Evolutionary conservation across 768 basidiomycete species (phyloP).

Genomic region (Aureoboletus auriporus): DNA sequence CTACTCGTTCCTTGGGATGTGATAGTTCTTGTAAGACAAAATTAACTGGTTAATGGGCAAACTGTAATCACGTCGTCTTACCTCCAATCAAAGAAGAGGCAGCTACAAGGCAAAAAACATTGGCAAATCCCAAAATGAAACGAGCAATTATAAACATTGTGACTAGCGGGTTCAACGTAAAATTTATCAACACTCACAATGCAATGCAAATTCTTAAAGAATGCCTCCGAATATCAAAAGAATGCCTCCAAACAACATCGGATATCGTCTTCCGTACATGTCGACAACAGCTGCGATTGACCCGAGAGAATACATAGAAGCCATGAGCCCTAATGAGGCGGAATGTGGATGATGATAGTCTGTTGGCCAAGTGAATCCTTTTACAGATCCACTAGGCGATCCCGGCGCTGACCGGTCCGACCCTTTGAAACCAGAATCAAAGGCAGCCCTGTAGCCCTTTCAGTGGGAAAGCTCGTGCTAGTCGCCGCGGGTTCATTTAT

Average conservation of each 20-base stretch:
- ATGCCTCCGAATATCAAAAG: slow-evolving; percentile 5
- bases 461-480: too few species aligned
- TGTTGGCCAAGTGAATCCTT: slow-evolving; percentile 14
- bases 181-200: slow-evolving; percentile 3
- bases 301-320: slow-evolving; percentile 56
- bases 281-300: slow-evolving; percentile 41
- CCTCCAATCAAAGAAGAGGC: slow-evolving; percentile 6
- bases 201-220: slow-evolving; percentile 9
- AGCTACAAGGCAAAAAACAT: slow-evolving; percentile 1
- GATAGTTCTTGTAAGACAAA: neutral
- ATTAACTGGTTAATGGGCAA: neutral
- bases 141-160: neutral
- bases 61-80: neutral
- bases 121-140: neutral
- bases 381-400: neutral
- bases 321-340: slow-evolving; percentile 43
- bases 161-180: neutral
- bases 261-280: slow-evolving; percentile 5
- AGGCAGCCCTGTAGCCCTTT: too few species aligned
- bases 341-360: slow-evolving; percentile 56
- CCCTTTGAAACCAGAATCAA: too few species aligned
- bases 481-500: too few species aligned
- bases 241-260: slow-evolving; percentile 7
- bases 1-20: slow-evolving; percentile 11
- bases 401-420: too few species aligned